Evolutionary conservation across 2,329 filamentous ascomycete genomes (phyloP), one percentile per base, ranked within the genome.

Genomic region (Domatiomyces globalis): DNA sequence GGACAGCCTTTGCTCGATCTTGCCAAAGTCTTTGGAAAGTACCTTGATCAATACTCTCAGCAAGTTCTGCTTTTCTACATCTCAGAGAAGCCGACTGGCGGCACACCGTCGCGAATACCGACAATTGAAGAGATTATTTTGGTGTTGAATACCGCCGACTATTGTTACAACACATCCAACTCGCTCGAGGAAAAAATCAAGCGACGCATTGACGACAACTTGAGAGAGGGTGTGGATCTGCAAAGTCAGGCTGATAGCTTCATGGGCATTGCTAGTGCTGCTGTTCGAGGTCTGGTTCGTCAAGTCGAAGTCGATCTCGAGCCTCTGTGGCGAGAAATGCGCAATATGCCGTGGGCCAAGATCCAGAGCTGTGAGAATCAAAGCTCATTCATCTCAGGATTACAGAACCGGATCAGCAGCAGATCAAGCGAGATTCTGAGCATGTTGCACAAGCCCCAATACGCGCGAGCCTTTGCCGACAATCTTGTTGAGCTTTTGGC

Each of bases 131-230:
- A 95, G 56, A 78, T 85, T 2, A 78, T 95, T 12, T 72, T 94
- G 2, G 88, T 96, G 1, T 74, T 98, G 46, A 98, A 98, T 65
- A 96, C 92, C 1, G 90, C 92, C 0, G 92, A 98, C 63, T 98
- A 96, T 66, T 98, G 92, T 78, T 90, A 95, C 63, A 81, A 80
- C 22, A 96, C 94, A 27, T 92, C 88, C 47, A 88, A 83, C 46
- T 90, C 96, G 64, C 75, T 98, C 0, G 90, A 96, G 65, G 89
- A 96, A 62, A 95, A 86, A 66, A 89, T 98, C 67, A 90, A 87
- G 69, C 84, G 85, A 61, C 81, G 88, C 8, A 88, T 98, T 56
- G 92, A 96, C 57, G 74, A 79, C 45, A 85, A 88, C 1, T 73
- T 94, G 36, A 79, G 79, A 15, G 70, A 80, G 27, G 81, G 80